Evolutionary conservation across 2,329 filamentous ascomycete species (phyloP).

Genomic region (Fusarium piperis): DNA sequence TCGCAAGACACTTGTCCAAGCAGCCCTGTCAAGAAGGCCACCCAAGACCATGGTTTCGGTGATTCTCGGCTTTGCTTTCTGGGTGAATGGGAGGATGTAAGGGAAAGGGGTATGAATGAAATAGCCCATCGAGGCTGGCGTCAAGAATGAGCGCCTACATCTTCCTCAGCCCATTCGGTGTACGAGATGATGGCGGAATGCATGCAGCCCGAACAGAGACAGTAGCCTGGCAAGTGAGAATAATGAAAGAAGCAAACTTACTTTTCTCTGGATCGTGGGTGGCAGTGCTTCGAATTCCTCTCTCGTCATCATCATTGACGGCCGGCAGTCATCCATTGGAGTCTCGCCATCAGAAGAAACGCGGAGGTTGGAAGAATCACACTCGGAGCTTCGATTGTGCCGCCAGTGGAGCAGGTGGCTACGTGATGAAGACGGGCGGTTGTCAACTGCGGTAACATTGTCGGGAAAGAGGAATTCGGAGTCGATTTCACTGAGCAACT

Average conservation of each 20-base stretch:
- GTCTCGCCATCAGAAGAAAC: conserved; percentile 37
- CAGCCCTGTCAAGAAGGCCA: conserved; percentile 1
- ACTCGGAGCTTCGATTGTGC: conserved; percentile 29
- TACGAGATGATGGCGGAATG: background rate
- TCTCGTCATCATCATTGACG: conserved; percentile 47
- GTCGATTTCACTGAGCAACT: conserved; percentile 37
- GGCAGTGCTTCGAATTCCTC: conserved; percentile 62
- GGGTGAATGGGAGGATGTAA: background rate
- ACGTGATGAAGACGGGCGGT: conserved; percentile 43
- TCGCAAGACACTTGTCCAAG: conserved; percentile 29
- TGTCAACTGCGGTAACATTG: conserved; percentile 20
- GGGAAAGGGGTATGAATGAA: background rate
- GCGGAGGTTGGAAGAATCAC: conserved; percentile 33
- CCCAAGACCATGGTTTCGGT: conserved; percentile 1
- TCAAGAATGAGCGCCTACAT: conserved; percentile 2
- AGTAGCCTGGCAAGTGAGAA: conserved; percentile 2
- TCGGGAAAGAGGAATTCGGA: conserved; percentile 35
- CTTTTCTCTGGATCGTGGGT: conserved; percentile 65
- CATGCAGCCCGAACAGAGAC: conserved; percentile 10
- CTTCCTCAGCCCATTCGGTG: background rate
- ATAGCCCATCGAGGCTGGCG: conserved; percentile 6
- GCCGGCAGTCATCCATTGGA: conserved; percentile 30
- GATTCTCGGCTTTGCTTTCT: background rate
- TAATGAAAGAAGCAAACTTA: conserved; percentile 51
- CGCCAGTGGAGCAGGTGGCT: conserved; percentile 37